phyloP scores from a whole-genome alignment of 2,329 filamentous ascomycete species.

The Capronia epimyces region DNA sequence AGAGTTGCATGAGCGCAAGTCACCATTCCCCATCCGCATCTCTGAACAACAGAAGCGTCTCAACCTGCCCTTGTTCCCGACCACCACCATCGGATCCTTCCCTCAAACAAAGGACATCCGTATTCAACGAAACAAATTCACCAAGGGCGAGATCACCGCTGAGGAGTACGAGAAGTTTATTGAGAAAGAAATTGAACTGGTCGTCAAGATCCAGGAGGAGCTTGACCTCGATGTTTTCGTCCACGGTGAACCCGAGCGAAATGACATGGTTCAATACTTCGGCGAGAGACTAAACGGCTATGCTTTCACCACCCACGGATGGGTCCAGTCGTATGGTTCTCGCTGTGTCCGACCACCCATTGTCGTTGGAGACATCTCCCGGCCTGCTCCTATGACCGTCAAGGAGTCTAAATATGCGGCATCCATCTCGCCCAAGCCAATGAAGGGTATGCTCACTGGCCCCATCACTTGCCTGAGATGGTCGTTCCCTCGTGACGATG shows the following conservation, averaged over 20 bases:
- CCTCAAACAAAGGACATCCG: conserved; percentile 99
- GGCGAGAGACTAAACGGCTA: conserved; percentile 96
- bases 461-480: conserved; percentile 98
- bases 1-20: conserved; percentile 87
- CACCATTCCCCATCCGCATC: conserved; percentile 78
- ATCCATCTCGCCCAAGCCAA: conserved; percentile 93
- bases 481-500: conserved; percentile 99
- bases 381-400: conserved; percentile 95
- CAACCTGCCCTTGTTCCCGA: conserved; percentile 93
- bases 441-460: conserved; percentile 99
- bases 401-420: conserved; percentile 99
- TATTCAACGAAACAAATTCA: conserved; percentile 93
- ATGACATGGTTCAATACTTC: conserved; percentile 99
- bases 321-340: conserved; percentile 98
- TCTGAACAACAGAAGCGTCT: conserved; percentile 85
- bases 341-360: conserved; percentile 97
- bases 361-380: conserved; percentile 97
- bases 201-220: conserved; percentile 96
- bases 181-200: conserved; percentile 94
- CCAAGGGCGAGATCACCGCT: conserved; percentile 92
- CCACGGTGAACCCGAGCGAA: conserved; percentile 98
- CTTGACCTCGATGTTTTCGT: conserved; percentile 95
- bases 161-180: conserved; percentile 98
- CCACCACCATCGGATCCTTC: conserved; percentile 98
- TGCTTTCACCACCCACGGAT: conserved; percentile 97